phyloP scores from a whole-genome alignment of 2,329 filamentous ascomycete genomes.

The Graphilbum fragrans region DNA sequence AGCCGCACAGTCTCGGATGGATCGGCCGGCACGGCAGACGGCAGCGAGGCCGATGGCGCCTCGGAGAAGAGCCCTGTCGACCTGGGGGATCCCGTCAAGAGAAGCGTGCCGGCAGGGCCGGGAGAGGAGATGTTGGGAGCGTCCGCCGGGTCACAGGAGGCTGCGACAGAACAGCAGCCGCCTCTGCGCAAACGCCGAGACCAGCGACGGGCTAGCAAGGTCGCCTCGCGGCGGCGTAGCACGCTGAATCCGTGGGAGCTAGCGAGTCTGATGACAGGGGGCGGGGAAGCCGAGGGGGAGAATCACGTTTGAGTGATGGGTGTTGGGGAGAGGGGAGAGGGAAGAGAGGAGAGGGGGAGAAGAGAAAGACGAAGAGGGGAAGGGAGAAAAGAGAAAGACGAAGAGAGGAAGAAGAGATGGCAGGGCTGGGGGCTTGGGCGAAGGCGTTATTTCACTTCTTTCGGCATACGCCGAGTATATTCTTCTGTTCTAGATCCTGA shows the following conservation, averaged over 20 bases:
- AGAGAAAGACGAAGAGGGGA: no score
- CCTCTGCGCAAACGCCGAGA: conserved; percentile 36
- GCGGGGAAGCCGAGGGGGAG: no score
- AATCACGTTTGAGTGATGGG: no score
- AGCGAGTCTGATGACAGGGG: conserved; percentile 47
- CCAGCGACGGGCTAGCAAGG: conserved; percentile 37
- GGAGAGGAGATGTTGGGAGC: background rate
- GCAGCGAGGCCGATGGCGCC: conserved; percentile 3
- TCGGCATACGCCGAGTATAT: no score
- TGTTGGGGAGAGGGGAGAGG: no score
- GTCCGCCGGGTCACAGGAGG: conserved; percentile 1
- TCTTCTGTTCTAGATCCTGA: no score
- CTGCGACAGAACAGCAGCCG: conserved; percentile 19
- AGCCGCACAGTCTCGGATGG: background rate
- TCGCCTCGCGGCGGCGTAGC: conserved; percentile 53
- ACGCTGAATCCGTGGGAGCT: conserved; percentile 67
- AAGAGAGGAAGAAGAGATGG: no score
- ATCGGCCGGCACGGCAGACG: conserved; percentile 6
- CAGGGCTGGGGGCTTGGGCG: no score
- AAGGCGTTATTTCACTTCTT: no score
- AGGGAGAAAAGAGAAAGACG: no score
- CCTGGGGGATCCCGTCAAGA: conserved; percentile 8
- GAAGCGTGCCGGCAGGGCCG: background rate
- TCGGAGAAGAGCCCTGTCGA: background rate
- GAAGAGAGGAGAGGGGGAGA: no score